Conservation (phyloP, 306 rosid species). For the Cucurbita maxima region DNA sequence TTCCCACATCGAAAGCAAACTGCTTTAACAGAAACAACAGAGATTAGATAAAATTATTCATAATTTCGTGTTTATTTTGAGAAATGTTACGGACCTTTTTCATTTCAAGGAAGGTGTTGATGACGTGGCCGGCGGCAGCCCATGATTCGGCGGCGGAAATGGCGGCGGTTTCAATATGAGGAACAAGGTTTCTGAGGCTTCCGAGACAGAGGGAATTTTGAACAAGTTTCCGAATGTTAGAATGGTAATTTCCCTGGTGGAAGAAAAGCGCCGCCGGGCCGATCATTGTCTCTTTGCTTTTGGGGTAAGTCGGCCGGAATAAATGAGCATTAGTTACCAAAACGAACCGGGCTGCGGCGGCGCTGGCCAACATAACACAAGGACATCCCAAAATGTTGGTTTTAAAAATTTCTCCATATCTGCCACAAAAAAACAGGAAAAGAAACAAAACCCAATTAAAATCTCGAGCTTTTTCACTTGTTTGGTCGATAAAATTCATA, state of each 20-base stretch:
- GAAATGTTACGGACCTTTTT: slow-evolving; percentile 36
- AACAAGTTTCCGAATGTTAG: slow-evolving; percentile 46
- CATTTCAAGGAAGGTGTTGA: slow-evolving; percentile 53
- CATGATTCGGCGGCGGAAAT: slow-evolving; percentile 47
- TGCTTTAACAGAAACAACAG: slow-evolving; percentile 6
- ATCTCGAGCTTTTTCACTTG: neutral
- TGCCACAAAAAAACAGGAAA: neutral
- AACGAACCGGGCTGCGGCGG: slow-evolving; percentile 75
- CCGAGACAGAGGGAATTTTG: slow-evolving; percentile 48
- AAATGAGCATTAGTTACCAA: slow-evolving; percentile 61
- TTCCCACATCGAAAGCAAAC: slow-evolving; percentile 68
- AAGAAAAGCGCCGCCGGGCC: slow-evolving; percentile 89
- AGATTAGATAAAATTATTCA: neutral
- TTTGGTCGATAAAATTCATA: neutral
- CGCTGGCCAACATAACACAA: slow-evolving; percentile 72
- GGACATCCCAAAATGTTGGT: slow-evolving; percentile 66
- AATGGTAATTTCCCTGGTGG: slow-evolving; percentile 74
- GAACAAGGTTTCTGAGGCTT: slow-evolving; percentile 27
- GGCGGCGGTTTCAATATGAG: slow-evolving; percentile 34
- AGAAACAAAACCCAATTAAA: neutral
- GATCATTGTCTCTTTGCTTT: slow-evolving; percentile 69
- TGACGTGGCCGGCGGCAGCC: slow-evolving; percentile 24
- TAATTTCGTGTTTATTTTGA: too few relatives aligned
- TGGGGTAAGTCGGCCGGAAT: slow-evolving; percentile 83
- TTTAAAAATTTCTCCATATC: slow-evolving; percentile 80